phyloP scores from a whole-genome alignment of 495 filamentous ascomycete genomes.

The Talaromyces nanjingensis region DNA sequence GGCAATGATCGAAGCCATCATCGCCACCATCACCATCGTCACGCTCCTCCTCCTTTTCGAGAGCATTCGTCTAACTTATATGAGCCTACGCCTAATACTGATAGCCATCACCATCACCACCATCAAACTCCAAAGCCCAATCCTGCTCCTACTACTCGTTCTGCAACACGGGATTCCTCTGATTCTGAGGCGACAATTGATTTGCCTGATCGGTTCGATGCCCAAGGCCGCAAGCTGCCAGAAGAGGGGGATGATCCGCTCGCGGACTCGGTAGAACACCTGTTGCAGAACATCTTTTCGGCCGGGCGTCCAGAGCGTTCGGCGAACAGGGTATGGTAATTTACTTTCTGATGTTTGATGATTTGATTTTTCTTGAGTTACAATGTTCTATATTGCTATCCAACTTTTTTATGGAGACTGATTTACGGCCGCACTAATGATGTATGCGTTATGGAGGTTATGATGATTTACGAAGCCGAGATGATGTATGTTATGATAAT shows the following conservation, averaged over 20 bases:
- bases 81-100: constrained; percentile 10
- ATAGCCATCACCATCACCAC: constrained; percentile 1
- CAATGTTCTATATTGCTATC: neutral
- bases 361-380: neutral
- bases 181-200: constrained; percentile 44
- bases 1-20: constrained; percentile 14
- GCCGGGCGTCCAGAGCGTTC: neutral
- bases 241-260: constrained; percentile 28
- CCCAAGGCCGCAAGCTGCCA: constrained; percentile 45
- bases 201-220: constrained; percentile 61
- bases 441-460: neutral
- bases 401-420: neutral
- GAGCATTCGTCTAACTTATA: constrained; percentile 10
- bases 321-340: neutral
- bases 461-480: neutral
- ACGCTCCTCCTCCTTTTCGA: constrained; percentile 23
- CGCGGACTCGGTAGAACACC: constrained; percentile 27
- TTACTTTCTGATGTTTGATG: neutral
- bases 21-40: constrained; percentile 18
- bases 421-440: neutral
- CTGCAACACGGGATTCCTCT: constrained; percentile 18
- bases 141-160: constrained; percentile 13
- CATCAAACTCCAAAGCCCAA: constrained; percentile 10
- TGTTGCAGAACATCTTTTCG: constrained; percentile 19
- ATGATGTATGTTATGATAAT: neutral